Evolutionary conservation across 768 basidiomycete species (phyloP), one percentile per base, ranked within the genome.

Genomic region (Tylopilus intermedius): DNA sequence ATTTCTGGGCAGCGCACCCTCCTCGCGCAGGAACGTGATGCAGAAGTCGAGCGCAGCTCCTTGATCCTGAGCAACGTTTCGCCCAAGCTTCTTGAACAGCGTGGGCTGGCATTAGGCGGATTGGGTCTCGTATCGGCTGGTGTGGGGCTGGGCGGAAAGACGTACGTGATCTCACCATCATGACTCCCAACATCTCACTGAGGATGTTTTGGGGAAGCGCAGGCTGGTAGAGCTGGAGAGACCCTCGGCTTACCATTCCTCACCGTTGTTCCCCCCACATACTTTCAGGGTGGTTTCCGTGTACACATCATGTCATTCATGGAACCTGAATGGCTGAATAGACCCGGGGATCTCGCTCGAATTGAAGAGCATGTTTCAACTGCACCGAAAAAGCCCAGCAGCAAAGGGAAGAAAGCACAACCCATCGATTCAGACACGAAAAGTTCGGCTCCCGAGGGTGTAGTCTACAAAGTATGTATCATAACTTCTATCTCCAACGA

Each of bases 111-210:
- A 0, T 67, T 96, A 1, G 79, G 79, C 27, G 85, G 85, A 42
- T 74, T 97, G 5, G 83, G 88, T 2, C 72, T 91, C 2, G 76
- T 80, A 1, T 76, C 78, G 24, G 76, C 93, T n/a, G 83, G 79
- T 47, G 78, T 96, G 15, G 95, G 94, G 3, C 77, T 97, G 4
- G 94, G 93, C 26, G 94, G 94, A 26, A 94, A 94, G 74, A 94
- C 84, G 93, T 95, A 67, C 65, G 70, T 58, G 42, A 39, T 33
- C 5, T 10, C 8, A 40, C 15, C 22, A 3, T 21, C 26, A 29
- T 35, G 5, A 44, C 29, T 51, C 41, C n/a, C 37, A 42, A 50
- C 26, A 4, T 26, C 57, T 57, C 56, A 10, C 30, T 7, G 18
- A 18, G 1, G 1, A 18, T 10, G 3, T 30, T 49, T 72, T 56